Base-by-base conservation (phyloP, 2,329 filamentous ascomycete species). In the Colletotrichum scovillei region DNA sequence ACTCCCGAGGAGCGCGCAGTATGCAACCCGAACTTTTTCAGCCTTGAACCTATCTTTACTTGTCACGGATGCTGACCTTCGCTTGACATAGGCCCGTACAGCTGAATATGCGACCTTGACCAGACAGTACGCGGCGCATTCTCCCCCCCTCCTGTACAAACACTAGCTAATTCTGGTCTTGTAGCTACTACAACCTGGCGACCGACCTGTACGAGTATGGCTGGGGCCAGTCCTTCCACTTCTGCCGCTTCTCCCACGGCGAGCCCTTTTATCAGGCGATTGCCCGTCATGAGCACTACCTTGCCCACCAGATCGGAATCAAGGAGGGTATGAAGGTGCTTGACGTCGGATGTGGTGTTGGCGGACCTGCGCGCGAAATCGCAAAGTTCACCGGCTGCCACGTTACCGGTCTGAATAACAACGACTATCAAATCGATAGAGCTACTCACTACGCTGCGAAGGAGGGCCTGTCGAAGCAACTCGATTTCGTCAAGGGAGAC, bases 321-420 rank as follows among this genome's bases (percentile, higher is more conserved):
- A 90, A 92, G 82, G 91, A 94, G 78, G 90, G 90, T 77, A 95
- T 95, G 92, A 93, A 91, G 79, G 95, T 98, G 42, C 88, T 98
- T n/a, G 95, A 98, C 79, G 95, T 98, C 74, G 95, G 95, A 74
- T 98, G 95, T 79, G 95, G 95, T 89, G 94, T 98, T 72, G 95
- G 95, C 78, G 95, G 95, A 42, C 95, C 95, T n/a, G 95, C 95
- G 11, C 90, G 95, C 75, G 95, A 98, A 86, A 98, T 98, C 79
- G 94, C 93, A 84, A 97, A 96, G 85, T 98, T 98, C 84, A 92
- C 94, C 6, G 95, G 93, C 73, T 92, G 90, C 79, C 94, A 97
- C 79, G 89, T 98, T 72, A 92, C 94, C 26, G 95, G 95, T 28
- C 85, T 98, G 83, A 98, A 98, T 90, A 97, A 98, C 91, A 98